phyloP scores from a whole-genome alignment of 805 yeast species.

The Cephaloascus fragrans region DNA sequence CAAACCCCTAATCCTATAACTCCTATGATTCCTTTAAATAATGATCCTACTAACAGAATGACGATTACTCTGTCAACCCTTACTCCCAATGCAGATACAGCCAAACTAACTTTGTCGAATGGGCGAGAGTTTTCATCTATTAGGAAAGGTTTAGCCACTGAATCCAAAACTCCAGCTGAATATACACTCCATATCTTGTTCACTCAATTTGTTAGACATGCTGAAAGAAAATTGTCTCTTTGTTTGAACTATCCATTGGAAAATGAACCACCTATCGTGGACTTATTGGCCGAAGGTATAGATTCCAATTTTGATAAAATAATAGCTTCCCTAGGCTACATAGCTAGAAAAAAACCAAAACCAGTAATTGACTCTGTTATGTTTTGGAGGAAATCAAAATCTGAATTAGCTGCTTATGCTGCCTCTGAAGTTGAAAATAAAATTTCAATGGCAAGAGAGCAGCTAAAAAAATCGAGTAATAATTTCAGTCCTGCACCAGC shows the following conservation, averaged over 20 bases:
- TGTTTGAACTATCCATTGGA: conserved; percentile 59
- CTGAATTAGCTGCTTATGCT: conserved; percentile 70
- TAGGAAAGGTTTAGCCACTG: conserved; percentile 34
- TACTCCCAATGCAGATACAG: conserved; percentile 20
- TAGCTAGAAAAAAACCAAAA: conserved; percentile 83
- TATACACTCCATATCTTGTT: conserved; percentile 91
- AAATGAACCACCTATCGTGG: conserved; percentile 72
- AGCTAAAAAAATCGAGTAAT: background rate
- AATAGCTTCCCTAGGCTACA: conserved; percentile 78
- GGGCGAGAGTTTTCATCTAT: conserved; percentile 22
- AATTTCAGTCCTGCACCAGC: conserved; percentile 12
- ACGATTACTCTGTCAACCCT: conserved; percentile 9
- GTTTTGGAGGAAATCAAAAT: conserved; percentile 95
- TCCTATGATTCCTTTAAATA: conserved; percentile 2
- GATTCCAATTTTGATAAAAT: conserved; percentile 84
- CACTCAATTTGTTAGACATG: conserved; percentile 89
- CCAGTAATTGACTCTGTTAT: conserved; percentile 96
- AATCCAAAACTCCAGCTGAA: conserved; percentile 68
- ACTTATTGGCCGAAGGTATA: conserved; percentile 72
- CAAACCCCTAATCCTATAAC: conserved; percentile 1
- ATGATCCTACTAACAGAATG: conserved; percentile 9
- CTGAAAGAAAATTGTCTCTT: conserved; percentile 75
- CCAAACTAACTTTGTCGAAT: conserved; percentile 17
- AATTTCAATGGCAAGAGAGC: conserved; percentile 1
- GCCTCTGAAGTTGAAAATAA: conserved; percentile 39